These are phyloP conservation scores for Colletotrichum magnum DNA, from an alignment of 2,329 filamentous ascomycete genomes.

Conservation along the genomic window DNA sequence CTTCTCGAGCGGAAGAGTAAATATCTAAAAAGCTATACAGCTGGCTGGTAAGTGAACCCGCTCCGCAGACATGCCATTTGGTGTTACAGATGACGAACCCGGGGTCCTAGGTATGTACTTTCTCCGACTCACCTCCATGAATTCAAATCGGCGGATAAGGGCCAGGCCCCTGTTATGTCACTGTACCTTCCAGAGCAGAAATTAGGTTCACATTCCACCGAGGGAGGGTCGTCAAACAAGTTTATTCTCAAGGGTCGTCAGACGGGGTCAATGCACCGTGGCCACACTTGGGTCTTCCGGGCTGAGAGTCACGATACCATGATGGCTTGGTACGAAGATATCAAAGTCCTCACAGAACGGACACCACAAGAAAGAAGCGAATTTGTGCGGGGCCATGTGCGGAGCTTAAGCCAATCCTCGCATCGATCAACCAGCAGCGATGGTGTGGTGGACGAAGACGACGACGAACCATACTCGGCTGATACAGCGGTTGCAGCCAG, in stretches of 20 bases:
- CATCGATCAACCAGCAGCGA: slow-evolving; percentile 78
- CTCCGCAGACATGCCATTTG: slow-evolving; percentile 41
- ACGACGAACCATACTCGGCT: slow-evolving; percentile 74
- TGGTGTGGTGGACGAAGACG: slow-evolving; percentile 82
- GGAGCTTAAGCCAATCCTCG: slow-evolving; percentile 80
- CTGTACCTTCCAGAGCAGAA: slow-evolving; percentile 96
- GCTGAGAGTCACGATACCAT: slow-evolving; percentile 89
- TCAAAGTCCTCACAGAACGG: slow-evolving; percentile 90
- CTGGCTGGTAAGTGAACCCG: slow-evolving; percentile 81
- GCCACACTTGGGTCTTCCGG: slow-evolving; percentile 80
- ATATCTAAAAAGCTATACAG: slow-evolving; percentile 96
- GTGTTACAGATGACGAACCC: neutral
- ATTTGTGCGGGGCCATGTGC: slow-evolving; percentile 86
- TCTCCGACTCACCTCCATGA: slow-evolving; percentile 98
- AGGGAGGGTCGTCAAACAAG: slow-evolving; percentile 90
- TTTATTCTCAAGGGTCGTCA: slow-evolving; percentile 98
- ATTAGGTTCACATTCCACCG: slow-evolving; percentile 89
- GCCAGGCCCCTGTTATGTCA: slow-evolving; percentile 94
- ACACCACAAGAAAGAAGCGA: slow-evolving; percentile 89
- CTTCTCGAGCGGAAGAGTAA: slow-evolving; percentile 98
- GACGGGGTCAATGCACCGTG: slow-evolving; percentile 91
- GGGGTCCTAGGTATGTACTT: slow-evolving; percentile 82
- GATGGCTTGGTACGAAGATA: slow-evolving; percentile 96
- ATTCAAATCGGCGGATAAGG: slow-evolving; percentile 98
- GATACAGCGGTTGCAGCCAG: slow-evolving; percentile 68